Evolutionary conservation across 768 basidiomycete species (phyloP).

Genomic region (Sistotremastrum suecicum): DNA sequence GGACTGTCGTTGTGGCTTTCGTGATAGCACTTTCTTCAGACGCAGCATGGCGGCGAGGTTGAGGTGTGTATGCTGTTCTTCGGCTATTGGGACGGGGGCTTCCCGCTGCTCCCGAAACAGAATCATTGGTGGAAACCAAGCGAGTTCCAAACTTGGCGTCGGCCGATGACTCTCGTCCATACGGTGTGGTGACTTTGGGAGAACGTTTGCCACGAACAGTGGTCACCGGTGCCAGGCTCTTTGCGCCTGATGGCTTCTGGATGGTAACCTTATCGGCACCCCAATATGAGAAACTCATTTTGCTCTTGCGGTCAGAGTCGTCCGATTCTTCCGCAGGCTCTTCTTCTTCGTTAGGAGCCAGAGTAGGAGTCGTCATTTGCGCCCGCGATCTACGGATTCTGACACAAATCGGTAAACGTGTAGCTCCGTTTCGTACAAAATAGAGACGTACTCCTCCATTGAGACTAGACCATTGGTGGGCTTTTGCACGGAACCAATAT

Average conservation of each 20-base stretch:
- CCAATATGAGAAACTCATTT: slow-evolving; percentile 93
- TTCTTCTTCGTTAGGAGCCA: slow-evolving; percentile 36
- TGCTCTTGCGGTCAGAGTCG: slow-evolving; percentile 80
- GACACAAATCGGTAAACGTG: slow-evolving; percentile 39
- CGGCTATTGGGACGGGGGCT: slow-evolving; percentile 22
- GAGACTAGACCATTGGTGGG: slow-evolving; percentile 71
- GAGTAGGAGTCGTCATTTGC: slow-evolving; percentile 30
- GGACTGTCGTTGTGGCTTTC: slow-evolving; percentile 45
- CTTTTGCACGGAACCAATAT: slow-evolving; percentile 60
- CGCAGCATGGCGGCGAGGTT: slow-evolving; percentile 27
- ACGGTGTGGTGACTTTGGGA: slow-evolving; percentile 36
- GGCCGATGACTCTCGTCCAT: slow-evolving; percentile 70
- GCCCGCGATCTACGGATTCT: slow-evolving; percentile 35
- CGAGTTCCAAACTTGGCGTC: slow-evolving; percentile 90
- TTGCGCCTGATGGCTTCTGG: slow-evolving; percentile 57
- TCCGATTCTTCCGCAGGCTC: slow-evolving; percentile 52
- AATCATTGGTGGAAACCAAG: slow-evolving; percentile 39
- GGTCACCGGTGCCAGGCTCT: slow-evolving; percentile 13
- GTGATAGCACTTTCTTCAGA: slow-evolving; percentile 55
- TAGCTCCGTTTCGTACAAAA: slow-evolving; percentile 2
- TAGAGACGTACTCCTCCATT: slow-evolving; percentile 71
- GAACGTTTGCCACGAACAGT: slow-evolving; percentile 18
- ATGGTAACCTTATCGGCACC: slow-evolving; percentile 85
- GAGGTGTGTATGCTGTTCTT: slow-evolving; percentile 24
- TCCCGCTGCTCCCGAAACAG: slow-evolving; percentile 54